These are phyloP conservation scores for Mycena metata DNA, from an alignment of 768 basidiomycete species.

Conservation along the genomic window DNA sequence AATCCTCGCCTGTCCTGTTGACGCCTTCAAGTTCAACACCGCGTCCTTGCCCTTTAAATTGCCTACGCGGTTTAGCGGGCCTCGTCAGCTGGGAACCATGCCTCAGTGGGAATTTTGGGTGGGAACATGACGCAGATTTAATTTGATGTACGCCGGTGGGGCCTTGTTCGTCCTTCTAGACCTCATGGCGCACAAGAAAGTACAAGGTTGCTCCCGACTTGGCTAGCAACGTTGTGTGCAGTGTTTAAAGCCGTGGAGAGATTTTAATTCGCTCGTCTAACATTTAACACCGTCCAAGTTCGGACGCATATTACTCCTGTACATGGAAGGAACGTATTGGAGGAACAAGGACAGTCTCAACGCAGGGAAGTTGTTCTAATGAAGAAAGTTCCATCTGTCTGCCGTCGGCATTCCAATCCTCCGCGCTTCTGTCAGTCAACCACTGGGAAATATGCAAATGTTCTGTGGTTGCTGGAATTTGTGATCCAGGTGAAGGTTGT, in stretches of 20 bases:
- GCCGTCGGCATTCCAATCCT: too few species aligned
- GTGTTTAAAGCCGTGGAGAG: not conserved
- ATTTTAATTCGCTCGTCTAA: not conserved
- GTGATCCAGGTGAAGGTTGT: too few species aligned
- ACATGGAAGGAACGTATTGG: too few species aligned
- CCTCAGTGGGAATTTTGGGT: conserved; percentile 17
- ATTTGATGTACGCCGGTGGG: conserved; percentile 10
- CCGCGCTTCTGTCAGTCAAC: not conserved
- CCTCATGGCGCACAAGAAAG: conserved; percentile 15
- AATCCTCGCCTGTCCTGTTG: conserved; percentile 8
- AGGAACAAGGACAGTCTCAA: too few species aligned
- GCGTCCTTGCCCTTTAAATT: not conserved
- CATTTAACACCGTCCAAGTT: not conserved
- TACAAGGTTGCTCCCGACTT: conserved; percentile 4
- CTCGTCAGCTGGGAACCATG: not conserved
- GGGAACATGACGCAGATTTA: conserved; percentile 27
- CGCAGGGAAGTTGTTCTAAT: not conserved
- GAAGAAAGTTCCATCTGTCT: not conserved
- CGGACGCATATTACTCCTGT: too few species aligned
- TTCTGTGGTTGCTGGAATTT: too few species aligned
- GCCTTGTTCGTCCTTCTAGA: conserved; percentile 12
- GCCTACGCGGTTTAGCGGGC: conserved; percentile 15
- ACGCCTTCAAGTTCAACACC: not conserved
- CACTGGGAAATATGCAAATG: not conserved
- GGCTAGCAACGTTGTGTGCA: conserved; percentile 3